Evolutionary conservation across 495 filamentous ascomycete species (phyloP).

Genomic region (Tetracladium setigerum): DNA sequence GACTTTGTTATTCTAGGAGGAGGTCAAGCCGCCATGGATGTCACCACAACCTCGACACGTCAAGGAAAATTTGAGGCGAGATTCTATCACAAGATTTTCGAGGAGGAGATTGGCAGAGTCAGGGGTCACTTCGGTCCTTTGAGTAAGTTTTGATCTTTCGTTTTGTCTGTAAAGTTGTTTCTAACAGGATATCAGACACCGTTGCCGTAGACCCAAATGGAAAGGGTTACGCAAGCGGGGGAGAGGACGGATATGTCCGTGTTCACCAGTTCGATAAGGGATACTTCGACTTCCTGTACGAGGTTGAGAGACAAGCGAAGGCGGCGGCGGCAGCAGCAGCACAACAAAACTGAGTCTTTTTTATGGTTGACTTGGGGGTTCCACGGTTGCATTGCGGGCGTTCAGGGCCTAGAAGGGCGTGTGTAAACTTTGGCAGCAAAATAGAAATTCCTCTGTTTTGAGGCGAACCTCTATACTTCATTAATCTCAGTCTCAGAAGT

Average conservation of each 20-base stretch:
- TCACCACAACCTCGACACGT: constrained; percentile 87
- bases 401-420: constrained; percentile 17
- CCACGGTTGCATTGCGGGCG: constrained; percentile 21
- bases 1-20: constrained; percentile 96
- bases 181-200: constrained; percentile 27
- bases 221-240: constrained; percentile 84
- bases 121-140: constrained; percentile 80
- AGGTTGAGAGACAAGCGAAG: constrained; percentile 69
- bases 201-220: constrained; percentile 85
- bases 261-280: constrained; percentile 97
- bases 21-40: constrained; percentile 97
- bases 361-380: neutral
- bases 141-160: constrained; percentile 61
- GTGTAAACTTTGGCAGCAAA: constrained; percentile 2
- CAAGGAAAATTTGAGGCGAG: constrained; percentile 98
- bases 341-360: neutral
- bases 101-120: constrained; percentile 96
- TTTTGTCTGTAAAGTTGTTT: neutral
- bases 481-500: too few relatives aligned
- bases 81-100: constrained; percentile 98
- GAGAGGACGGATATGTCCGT: constrained; percentile 97
- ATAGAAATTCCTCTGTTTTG: neutral
- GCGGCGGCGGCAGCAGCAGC: constrained; percentile 4
- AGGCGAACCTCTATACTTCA: neutral
- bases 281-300: constrained; percentile 98